Percentiles rank a stretch among this genome's conserved stretches.
phyloP scores from a whole-genome alignment of 169 alveolate species.

The Eimeria maxima region DNA sequence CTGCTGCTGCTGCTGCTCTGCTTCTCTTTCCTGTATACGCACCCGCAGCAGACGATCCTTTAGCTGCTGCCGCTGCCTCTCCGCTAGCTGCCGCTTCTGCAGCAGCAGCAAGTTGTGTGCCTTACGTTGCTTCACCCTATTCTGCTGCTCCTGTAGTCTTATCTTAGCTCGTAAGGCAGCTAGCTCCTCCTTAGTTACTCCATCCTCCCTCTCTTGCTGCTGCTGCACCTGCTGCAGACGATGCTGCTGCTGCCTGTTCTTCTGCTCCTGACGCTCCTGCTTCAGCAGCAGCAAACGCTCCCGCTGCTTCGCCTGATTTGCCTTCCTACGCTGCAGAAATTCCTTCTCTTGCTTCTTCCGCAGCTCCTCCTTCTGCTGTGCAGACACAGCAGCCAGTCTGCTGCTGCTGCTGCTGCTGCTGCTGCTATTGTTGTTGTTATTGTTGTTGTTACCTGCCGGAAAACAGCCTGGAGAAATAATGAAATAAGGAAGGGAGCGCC shows the following conservation, averaged over 20 bases:
- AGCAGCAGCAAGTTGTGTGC: background rate
- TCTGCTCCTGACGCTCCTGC: slow-evolving; percentile 55
- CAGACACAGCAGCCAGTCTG: slow-evolving; percentile 66
- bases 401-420: slow-evolving; percentile 66
- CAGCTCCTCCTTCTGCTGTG: slow-evolving; percentile 60
- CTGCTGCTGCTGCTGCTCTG: slow-evolving; percentile 66
- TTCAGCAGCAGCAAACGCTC: slow-evolving; percentile 64
- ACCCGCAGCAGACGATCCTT: slow-evolving; percentile 41
- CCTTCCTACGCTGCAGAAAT: slow-evolving; percentile 50
- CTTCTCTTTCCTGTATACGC: background rate
- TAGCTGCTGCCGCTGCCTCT: slow-evolving; percentile 51
- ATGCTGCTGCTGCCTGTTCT: slow-evolving; percentile 20
- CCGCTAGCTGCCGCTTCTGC: slow-evolving; percentile 12
- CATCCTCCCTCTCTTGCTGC: background rate
- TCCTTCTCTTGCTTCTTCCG: slow-evolving; percentile 62
- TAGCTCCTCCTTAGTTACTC: background rate
- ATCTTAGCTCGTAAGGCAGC: slow-evolving; percentile 22
- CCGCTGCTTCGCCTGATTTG: slow-evolving; percentile 60
- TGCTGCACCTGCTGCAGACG: background rate
- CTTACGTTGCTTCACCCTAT: slow-evolving; percentile 10
- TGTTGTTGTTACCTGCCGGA: background rate
- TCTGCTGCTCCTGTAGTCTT: slow-evolving; percentile 57
- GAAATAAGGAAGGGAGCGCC: background rate
- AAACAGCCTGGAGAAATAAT: background rate
- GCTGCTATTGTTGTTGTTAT: slow-evolving; percentile 31